Evolutionary conservation across 139 green algal species (phyloP).

Genomic region (Pleodorina starrii): DNA sequence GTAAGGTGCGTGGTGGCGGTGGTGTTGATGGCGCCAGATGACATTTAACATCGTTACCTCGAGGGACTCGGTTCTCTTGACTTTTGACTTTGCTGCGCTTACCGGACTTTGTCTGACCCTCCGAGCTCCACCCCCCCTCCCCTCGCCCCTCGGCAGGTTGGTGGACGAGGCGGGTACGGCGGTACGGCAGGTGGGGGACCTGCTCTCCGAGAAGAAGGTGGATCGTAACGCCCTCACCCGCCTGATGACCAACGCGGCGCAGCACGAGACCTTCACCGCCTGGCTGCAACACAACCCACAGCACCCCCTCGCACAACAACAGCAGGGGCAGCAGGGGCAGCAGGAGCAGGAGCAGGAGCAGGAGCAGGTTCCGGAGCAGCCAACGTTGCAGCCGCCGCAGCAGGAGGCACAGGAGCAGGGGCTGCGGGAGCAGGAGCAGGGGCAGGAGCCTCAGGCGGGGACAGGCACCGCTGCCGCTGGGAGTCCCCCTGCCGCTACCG

Average conservation of each 20-base stretch:
- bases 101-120: too few relatives aligned
- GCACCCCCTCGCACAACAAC: conserved; percentile 10
- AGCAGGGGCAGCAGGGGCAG: not conserved
- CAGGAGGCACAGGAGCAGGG: not conserved
- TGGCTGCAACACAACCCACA: conserved; percentile 38
- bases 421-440: too few relatives aligned
- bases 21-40: too few relatives aligned
- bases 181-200: conserved; percentile 75
- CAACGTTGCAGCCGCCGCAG: not conserved
- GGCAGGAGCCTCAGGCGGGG: too few relatives aligned
- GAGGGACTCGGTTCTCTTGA: too few relatives aligned
- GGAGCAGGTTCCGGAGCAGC: not conserved
- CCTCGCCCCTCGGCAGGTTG: conserved; percentile 1
- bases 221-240: conserved; percentile 69
- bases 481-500: too few relatives aligned
- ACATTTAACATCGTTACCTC: too few relatives aligned
- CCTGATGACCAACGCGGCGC: conserved; percentile 60
- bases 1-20: too few relatives aligned
- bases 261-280: conserved; percentile 46
- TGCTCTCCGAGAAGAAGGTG: conserved; percentile 69
- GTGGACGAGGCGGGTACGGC: conserved; percentile 23
- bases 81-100: too few relatives aligned
- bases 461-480: too few relatives aligned
- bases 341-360: not conserved
- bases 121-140: not conserved